Percentiles rank a stretch among this genome's conserved stretches.
These are phyloP conservation scores for Dipteronia sinensis DNA, from an alignment of 345 rosid genomes.

Conservation along the genomic window DNA sequence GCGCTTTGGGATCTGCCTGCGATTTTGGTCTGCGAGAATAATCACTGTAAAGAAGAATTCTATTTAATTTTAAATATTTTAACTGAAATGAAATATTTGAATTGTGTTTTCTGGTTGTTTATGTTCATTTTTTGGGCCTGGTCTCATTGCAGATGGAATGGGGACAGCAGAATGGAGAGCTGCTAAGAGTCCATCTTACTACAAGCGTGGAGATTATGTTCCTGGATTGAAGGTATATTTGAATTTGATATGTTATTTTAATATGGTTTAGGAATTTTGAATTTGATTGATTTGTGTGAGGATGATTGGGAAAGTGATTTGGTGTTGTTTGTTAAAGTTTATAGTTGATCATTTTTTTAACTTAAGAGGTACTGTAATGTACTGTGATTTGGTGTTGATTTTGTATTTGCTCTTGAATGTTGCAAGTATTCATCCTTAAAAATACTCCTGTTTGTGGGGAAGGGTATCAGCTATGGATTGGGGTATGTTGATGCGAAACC, in stretches of 20 bases:
- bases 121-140: conserved; percentile 10
- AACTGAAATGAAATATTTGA: not conserved
- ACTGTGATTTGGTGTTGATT: no score
- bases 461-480: not conserved
- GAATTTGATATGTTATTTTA: not conserved
- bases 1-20: conserved; percentile 98
- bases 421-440: not conserved
- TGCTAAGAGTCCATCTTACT: conserved; percentile 84
- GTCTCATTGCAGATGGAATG: conserved; percentile 75
- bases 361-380: not conserved
- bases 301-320: not conserved
- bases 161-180: conserved; percentile 99
- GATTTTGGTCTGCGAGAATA: conserved; percentile 94
- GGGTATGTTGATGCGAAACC: not conserved
- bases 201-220: conserved; percentile 97
- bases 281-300: not conserved
- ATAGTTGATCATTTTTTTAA: not conserved
- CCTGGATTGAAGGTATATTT: conserved; percentile 90
- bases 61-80: not conserved
- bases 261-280: not conserved
- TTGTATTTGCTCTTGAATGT: not conserved
- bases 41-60: conserved; percentile 62
- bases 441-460: not conserved
- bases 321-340: not conserved
- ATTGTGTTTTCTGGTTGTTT: not conserved